A percentile compares a stretch with the other conserved stretches of the same genome.
Conservation (phyloP, 768 basidiomycete species). For the Pleurotus tuoliensis region DNA sequence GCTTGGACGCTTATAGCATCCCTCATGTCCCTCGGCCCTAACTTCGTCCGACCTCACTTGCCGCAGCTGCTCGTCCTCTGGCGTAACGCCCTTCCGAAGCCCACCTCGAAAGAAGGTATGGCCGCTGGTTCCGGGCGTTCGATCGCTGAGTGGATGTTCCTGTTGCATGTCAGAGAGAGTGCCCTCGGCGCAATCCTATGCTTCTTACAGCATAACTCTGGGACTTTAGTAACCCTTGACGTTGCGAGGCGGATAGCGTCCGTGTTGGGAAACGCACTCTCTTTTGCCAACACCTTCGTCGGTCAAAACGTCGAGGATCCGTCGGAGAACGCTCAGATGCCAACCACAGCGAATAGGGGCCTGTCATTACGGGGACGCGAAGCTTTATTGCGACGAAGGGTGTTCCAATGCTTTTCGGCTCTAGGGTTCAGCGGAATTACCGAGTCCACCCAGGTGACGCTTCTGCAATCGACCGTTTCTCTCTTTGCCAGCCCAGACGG, state of each 20-base stretch:
- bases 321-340: slow-evolving; percentile 32
- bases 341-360: slow-evolving; percentile 29
- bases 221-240: slow-evolving; percentile 80
- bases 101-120: slow-evolving; percentile 77
- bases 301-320: slow-evolving; percentile 67
- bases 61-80: slow-evolving; percentile 93
- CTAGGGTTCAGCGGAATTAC: slow-evolving; percentile 78
- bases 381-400: slow-evolving; percentile 74
- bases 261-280: slow-evolving; percentile 83
- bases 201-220: slow-evolving; percentile 78
- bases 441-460: slow-evolving; percentile 73
- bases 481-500: slow-evolving; percentile 87
- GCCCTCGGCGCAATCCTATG: slow-evolving; percentile 85
- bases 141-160: slow-evolving; percentile 82
- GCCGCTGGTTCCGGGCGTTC: slow-evolving; percentile 55
- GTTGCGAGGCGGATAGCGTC: slow-evolving; percentile 86
- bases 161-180: slow-evolving; percentile 86
- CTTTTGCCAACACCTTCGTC: slow-evolving; percentile 83
- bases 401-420: slow-evolving; percentile 85
- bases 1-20: slow-evolving; percentile 93
- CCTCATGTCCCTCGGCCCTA: slow-evolving; percentile 88
- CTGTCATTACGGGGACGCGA: slow-evolving; percentile 75
- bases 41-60: slow-evolving; percentile 90
- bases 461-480: slow-evolving; percentile 78
- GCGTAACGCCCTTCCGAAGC: slow-evolving; percentile 96